A percentile compares a stretch with the other conserved stretches of the same genome.
phyloP scores from a whole-genome alignment of 139 green algal species.

The Chlorella ohadii region DNA sequence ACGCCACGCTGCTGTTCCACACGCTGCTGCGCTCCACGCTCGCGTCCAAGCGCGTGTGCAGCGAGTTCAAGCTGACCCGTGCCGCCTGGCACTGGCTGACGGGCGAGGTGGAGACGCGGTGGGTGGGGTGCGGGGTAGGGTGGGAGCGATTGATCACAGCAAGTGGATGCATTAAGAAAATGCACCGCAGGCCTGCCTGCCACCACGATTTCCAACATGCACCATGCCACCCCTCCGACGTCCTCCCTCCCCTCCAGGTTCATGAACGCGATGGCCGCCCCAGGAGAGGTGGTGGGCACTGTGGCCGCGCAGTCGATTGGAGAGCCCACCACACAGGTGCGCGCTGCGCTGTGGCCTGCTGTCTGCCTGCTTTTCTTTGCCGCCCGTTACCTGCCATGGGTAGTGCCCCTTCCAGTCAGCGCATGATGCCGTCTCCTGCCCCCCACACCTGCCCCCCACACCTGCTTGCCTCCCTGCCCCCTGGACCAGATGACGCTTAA shows the following conservation, averaged over 20 bases:
- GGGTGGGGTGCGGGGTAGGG: background rate
- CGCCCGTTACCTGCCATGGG: too few relatives aligned
- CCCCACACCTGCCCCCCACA: too few relatives aligned
- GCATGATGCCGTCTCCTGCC: too few relatives aligned
- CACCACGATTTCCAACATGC: too few relatives aligned
- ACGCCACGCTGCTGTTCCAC: conserved; percentile 95
- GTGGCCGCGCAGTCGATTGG: conserved; percentile 97
- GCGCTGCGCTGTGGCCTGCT: background rate
- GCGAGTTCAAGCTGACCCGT: conserved; percentile 83
- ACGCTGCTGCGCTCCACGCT: conserved; percentile 87
- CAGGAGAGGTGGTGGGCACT: conserved; percentile 93
- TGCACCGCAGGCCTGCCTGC: too few relatives aligned
- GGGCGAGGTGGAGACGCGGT: conserved; percentile 81
- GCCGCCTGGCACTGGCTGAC: conserved; percentile 94
- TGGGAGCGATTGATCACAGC: too few relatives aligned
- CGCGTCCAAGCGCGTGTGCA: conserved; percentile 87
- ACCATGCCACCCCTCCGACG: background rate
- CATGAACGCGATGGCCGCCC: conserved; percentile 67
- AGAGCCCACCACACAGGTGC: conserved; percentile 90
- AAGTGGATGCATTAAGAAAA: too few relatives aligned
- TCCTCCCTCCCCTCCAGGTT: conserved; percentile 19
- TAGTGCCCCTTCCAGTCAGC: too few relatives aligned
- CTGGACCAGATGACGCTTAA: conserved; percentile 95
- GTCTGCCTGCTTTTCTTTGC: too few relatives aligned
- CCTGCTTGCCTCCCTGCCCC: too few relatives aligned